Conservation (phyloP, 2,329 filamentous ascomycete species). For the Alternaria dauci region DNA sequence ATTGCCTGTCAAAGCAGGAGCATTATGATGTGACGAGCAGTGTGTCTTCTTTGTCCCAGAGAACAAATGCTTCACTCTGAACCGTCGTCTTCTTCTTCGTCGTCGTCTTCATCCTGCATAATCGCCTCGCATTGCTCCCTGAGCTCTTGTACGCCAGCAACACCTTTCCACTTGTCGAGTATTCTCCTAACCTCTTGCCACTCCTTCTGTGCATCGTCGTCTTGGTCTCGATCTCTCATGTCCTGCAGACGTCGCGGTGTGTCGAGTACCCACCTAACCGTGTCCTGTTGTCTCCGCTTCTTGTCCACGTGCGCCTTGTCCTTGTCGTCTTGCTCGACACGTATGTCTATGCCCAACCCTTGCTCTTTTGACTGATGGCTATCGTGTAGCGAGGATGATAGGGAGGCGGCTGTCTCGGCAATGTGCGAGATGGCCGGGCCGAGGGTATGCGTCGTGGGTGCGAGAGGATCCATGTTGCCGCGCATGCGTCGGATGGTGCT, state of each 20-base stretch:
- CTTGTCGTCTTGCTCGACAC: slow-evolving; percentile 28
- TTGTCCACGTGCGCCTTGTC: slow-evolving; percentile 38
- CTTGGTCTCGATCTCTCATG: slow-evolving; percentile 67
- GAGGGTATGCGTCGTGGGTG: slow-evolving; percentile 75
- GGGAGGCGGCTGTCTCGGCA: slow-evolving; percentile 64
- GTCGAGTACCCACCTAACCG: slow-evolving; percentile 69
- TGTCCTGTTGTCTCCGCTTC: slow-evolving; percentile 58
- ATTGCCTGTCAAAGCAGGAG: not conserved
- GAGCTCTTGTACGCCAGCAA: slow-evolving; percentile 54
- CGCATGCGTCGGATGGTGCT: slow-evolving; percentile 94
- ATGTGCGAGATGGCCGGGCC: slow-evolving; percentile 79
- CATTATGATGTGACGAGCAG: not conserved
- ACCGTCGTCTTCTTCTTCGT: slow-evolving; percentile 26
- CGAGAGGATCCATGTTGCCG: slow-evolving; percentile 79
- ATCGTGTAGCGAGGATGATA: slow-evolving; percentile 52
- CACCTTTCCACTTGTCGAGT: slow-evolving; percentile 56
- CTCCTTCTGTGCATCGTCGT: slow-evolving; percentile 66
- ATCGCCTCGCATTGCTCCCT: slow-evolving; percentile 49
- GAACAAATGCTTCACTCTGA: slow-evolving; percentile 27
- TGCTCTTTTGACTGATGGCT: slow-evolving; percentile 32
- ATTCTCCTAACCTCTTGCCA: slow-evolving; percentile 55
- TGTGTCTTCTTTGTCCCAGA: not conserved
- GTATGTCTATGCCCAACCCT: slow-evolving; percentile 38
- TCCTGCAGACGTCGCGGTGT: slow-evolving; percentile 67
- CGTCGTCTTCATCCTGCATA: slow-evolving; percentile 37